These are phyloP conservation scores for Pichia rugopelliculosa DNA, from an alignment of 805 yeast species.

Conservation along the genomic window DNA sequence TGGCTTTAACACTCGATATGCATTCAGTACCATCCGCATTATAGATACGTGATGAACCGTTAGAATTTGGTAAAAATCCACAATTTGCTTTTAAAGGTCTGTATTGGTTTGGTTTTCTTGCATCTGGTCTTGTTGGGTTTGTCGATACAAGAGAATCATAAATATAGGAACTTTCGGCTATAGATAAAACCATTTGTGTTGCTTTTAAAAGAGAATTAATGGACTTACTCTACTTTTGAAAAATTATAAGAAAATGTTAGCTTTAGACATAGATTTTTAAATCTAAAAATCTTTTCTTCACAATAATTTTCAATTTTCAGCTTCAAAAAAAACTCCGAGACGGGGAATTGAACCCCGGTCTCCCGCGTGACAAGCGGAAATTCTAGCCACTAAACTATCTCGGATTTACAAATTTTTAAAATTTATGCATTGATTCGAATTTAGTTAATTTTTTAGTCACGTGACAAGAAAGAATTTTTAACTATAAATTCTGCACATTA, in stretches of 20 bases:
- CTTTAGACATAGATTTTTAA: no score
- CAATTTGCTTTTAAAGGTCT: constrained; percentile 81
- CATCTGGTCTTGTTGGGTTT: constrained; percentile 65
- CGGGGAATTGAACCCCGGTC: constrained; percentile 40
- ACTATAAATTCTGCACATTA: no score
- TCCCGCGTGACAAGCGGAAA: constrained; percentile 38
- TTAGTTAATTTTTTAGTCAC: no score
- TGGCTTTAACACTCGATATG: constrained; percentile 82
- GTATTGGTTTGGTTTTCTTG: constrained; percentile 65
- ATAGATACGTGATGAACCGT: constrained; percentile 86
- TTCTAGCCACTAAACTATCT: constrained; percentile 37
- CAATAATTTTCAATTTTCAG: neutral
- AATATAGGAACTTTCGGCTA: constrained; percentile 69
- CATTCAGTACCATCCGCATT: constrained; percentile 90
- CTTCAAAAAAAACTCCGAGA: constrained; percentile 27
- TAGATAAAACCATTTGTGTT: constrained; percentile 53
- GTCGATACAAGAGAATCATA: constrained; percentile 68
- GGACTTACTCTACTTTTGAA: no score
- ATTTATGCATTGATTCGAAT: no score
- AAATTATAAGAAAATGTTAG: no score
- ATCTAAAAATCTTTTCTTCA: no score
- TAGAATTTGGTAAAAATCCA: constrained; percentile 75
- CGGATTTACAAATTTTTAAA: constrained; percentile 19
- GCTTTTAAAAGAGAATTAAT: neutral
- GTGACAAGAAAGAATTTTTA: no score